Conservation (phyloP, 441 rosid genomes). For the Breynia disticha region DNA sequence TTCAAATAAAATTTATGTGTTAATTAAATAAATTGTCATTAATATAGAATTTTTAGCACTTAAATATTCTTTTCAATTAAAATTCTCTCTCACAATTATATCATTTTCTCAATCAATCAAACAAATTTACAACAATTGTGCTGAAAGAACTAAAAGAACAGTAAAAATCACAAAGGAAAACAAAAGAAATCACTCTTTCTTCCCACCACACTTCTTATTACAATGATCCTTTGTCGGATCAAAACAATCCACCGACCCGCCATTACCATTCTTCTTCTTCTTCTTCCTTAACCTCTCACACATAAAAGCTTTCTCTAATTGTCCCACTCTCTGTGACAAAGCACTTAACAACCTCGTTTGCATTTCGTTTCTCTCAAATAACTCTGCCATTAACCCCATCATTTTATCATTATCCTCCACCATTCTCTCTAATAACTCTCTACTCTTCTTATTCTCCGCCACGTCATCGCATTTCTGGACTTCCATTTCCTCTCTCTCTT, state of each 20-base stretch:
- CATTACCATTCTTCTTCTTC: conserved; percentile 23
- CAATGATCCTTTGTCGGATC: conserved; percentile 6
- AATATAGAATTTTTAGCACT: too few relatives aligned
- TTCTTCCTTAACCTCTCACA: conserved; percentile 36
- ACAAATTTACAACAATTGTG: too few relatives aligned
- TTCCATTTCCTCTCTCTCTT: not conserved
- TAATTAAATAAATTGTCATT: too few relatives aligned
- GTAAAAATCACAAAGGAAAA: not conserved
- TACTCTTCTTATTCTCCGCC: conserved; percentile 12
- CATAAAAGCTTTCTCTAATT: conserved; percentile 40
- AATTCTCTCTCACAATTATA: too few relatives aligned
- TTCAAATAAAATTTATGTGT: too few relatives aligned
- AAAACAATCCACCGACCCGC: conserved; percentile 6
- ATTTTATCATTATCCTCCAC: conserved; percentile 47
- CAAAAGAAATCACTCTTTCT: not conserved
- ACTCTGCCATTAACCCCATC: conserved; percentile 39
- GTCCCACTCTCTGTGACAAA: conserved; percentile 44
- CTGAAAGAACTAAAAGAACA: not conserved
- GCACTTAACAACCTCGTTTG: conserved; percentile 36
- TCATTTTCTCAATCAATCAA: too few relatives aligned
- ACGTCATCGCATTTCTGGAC: too few relatives aligned
- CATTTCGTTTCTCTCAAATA: conserved; percentile 40
- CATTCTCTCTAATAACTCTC: conserved; percentile 36
- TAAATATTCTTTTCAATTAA: too few relatives aligned
- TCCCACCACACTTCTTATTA: conserved; percentile 11